Evolutionary conservation across 176 grass and related monocot species (phyloP), one percentile per base, ranked within the genome.

Genomic region (Zizania latifolia): DNA sequence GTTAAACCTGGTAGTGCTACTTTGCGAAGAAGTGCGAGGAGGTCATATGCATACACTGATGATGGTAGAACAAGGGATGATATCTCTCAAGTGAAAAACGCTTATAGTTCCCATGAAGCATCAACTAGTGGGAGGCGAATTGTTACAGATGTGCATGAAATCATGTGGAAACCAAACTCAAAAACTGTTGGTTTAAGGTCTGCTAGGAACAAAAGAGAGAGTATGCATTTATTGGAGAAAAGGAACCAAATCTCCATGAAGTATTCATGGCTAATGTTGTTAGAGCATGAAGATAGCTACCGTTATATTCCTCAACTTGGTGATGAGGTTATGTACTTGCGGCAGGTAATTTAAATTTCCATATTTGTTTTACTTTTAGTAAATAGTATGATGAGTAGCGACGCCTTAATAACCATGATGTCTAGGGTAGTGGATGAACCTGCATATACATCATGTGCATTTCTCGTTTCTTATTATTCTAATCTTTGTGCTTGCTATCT

Each of bases 271-370:
- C 79, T 98, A 51, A 94, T 98, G 91, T 88, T 98, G 62, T 72
- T 78, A 55, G 91, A 98, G 78, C 94, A 98, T 83, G 94, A 98
- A 84, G 86, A 89, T 40, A 81, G 89, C 60, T 98, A 94, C 76
- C 84, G 94, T 58, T 98, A 94, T 83, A 90, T 98, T 78, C 94
- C 94, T 78, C 94, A 98, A 87, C 76, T 87, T 39, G 91, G 86
- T 6, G 94, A 98, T 76, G 84, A 98, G 57, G 91, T 94, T 78
- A 86, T 90, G 46, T 98, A 98, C 71, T 68, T 98, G 81, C 56
- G 88, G 61, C 94, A 98, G 94, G 94, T 98, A 94, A 59, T 72
- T 21, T 27, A 73, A 51, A 32, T 54, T 67, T 86, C 26, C 0
- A 7, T 43, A 45, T 60, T 70, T 64, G 22, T 77, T 81, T 32